Conservation (phyloP, 768 basidiomycete genomes). For the Kockovaella imperatae region DNA sequence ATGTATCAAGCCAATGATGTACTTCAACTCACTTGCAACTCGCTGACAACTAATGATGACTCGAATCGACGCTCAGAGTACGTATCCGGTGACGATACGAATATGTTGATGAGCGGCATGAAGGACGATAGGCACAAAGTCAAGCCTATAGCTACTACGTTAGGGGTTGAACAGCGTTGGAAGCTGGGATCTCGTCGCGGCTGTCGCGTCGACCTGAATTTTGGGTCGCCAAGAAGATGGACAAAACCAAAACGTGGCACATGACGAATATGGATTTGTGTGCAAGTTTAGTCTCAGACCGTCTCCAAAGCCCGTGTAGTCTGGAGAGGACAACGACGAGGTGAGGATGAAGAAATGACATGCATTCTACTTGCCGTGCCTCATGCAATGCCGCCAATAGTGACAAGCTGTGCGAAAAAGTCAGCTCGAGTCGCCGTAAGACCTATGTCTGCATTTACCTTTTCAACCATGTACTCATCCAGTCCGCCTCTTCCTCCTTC, state of each 20-base stretch:
- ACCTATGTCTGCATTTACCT: slow-evolving; percentile 3
- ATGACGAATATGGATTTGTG: too few species aligned
- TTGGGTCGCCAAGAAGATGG: too few species aligned
- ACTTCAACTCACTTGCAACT: slow-evolving; percentile 64
- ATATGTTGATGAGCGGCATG: slow-evolving; percentile 53
- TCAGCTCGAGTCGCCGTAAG: neutral
- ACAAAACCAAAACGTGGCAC: too few species aligned
- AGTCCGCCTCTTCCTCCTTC: slow-evolving; percentile 24
- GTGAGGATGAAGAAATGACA: too few species aligned
- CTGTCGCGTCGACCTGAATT: neutral
- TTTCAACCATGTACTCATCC: slow-evolving; percentile 18
- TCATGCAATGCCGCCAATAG: too few species aligned
- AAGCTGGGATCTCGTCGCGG: neutral
- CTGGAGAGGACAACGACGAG: too few species aligned
- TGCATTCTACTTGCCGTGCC: too few species aligned
- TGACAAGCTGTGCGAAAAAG: neutral
- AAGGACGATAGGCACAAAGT: slow-evolving; percentile 1
- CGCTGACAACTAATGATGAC: slow-evolving; percentile 60
- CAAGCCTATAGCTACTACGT: neutral
- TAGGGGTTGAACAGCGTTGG: neutral
- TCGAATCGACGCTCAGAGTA: slow-evolving; percentile 82
- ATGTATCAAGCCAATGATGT: neutral
- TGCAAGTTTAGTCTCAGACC: too few species aligned
- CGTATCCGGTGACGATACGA: slow-evolving; percentile 78
- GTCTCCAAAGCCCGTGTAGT: too few species aligned